Base-by-base conservation (phyloP, 164 flowering plant genomes). In the Magnolia kwangsiensis region DNA sequence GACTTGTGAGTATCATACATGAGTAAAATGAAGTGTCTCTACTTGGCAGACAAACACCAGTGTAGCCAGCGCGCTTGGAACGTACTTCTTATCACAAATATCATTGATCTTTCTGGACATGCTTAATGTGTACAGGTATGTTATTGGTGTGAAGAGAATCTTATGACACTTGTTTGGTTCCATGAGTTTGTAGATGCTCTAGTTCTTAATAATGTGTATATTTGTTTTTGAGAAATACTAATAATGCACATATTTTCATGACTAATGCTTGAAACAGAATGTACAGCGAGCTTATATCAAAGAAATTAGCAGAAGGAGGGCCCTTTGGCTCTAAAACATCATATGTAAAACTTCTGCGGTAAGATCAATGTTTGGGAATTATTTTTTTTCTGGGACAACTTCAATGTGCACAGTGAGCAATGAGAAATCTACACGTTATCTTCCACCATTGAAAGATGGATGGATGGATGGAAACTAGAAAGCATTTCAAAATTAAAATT, bases 261-360 rank as follows among this genome's bases (percentile, higher is more conserved):
- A 37, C 45, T 37, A 37, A 37, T 37, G 45, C 23, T 72, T 83
- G 75, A 68, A 74, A 83, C 91, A 96, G 99, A 85, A 96, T 96
- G 99, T 96, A 96, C 74, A 96, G 99, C 73, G 99, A 96, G 88
- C 98, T 96, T 80, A 89, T 96, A 81, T 96, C 99, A 74, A 90
- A 80, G 71, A 89, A 85, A 82, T 94, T 94, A 81, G 94, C 99
- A 4, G 92, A 82, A 80, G 99, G 99, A n/a, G 97, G 97, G 0
- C 98, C 98, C 27, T 94, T 69, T 89, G 93, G 94, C 8, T 91
- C 99, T 19, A 92, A 80, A 83, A 81, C 97, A 29, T 92, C 98
- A 7, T 88, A 82, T 85, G 99, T 96, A 29, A 96, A 96, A 80
- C 97, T 96, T 82, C 77, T 96, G 49, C 79, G 99, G 99, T 91